These are phyloP conservation scores for Saraca asoca DNA, from an alignment of 331 rosid genomes.

Conservation along the genomic window DNA sequence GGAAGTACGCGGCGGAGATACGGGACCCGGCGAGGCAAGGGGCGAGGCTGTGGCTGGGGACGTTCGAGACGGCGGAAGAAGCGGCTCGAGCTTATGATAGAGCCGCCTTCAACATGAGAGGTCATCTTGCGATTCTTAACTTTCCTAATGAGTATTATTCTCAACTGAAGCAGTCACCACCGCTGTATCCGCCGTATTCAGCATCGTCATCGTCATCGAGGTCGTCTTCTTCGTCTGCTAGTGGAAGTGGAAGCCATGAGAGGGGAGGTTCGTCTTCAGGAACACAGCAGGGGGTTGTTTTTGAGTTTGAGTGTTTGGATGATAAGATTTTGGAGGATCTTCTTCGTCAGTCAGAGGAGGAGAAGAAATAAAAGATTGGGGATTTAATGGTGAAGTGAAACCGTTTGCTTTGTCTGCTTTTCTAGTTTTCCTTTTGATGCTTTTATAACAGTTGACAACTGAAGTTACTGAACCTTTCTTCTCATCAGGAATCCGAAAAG, in stretches of 20 bases:
- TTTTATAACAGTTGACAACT: no score
- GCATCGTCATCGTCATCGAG: slow-evolving; percentile 33
- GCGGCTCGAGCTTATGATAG: slow-evolving; percentile 91
- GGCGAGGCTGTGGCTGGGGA: slow-evolving; percentile 82
- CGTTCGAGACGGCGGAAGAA: slow-evolving; percentile 88
- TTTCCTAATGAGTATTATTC: slow-evolving; percentile 84
- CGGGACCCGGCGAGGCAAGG: slow-evolving; percentile 85
- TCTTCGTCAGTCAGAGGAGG: slow-evolving; percentile 57
- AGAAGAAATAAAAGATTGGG: slow-evolving; percentile 38
- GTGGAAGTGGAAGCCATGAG: slow-evolving; percentile 30
- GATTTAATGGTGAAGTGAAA: background rate
- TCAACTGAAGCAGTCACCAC: slow-evolving; percentile 63
- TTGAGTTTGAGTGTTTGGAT: slow-evolving; percentile 80
- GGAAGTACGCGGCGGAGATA: slow-evolving; percentile 90
- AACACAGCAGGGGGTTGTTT: slow-evolving; percentile 45
- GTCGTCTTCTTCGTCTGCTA: slow-evolving; percentile 26
- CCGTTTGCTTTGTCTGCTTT: no score
- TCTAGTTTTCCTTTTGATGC: background rate
- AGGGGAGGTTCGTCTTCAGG: slow-evolving; percentile 25
- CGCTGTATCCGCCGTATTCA: slow-evolving; percentile 69
- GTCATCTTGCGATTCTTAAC: slow-evolving; percentile 82
- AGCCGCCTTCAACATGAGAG: slow-evolving; percentile 78
- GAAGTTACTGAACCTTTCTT: no score
- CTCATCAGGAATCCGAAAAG: no score
- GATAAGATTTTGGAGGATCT: slow-evolving; percentile 77